These are phyloP conservation scores for Starmerella etchellsii DNA, from an alignment of 805 yeast species.

Conservation along the genomic window DNA sequence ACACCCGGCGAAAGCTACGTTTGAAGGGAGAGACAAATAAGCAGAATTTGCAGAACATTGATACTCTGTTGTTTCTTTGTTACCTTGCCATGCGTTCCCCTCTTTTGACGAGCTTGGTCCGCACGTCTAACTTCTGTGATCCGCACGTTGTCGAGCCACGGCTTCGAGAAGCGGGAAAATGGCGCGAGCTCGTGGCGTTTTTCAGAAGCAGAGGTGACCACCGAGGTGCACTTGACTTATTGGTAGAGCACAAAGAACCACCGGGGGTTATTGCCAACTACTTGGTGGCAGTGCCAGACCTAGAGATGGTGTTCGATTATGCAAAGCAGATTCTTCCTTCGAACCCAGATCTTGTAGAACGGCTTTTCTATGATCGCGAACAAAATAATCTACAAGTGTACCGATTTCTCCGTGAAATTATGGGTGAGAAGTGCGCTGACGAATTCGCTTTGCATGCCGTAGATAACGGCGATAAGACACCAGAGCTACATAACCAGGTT, in stretches of 20 bases:
- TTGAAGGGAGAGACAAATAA: not conserved
- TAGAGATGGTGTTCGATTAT: constrained; percentile 46
- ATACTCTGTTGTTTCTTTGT: constrained; percentile 64
- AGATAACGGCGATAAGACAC: not conserved
- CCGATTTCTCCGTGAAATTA: not conserved
- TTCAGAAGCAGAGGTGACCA: constrained; percentile 49
- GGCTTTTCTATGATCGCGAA: constrained; percentile 43
- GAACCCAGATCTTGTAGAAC: constrained; percentile 30
- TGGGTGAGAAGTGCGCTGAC: constrained; percentile 3
- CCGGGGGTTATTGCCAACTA: constrained; percentile 12
- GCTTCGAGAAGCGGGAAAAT: constrained; percentile 36
- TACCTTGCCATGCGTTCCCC: constrained; percentile 57
- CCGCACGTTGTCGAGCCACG: constrained; percentile 45
- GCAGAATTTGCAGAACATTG: constrained; percentile 37
- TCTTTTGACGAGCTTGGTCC: constrained; percentile 67
- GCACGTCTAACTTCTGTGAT: constrained; percentile 66
- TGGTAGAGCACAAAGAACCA: constrained; percentile 31
- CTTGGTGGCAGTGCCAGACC: constrained; percentile 22
- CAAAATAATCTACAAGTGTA: not conserved
- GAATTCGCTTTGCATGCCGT: constrained; percentile 9
- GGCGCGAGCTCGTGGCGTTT: constrained; percentile 65
- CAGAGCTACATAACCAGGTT: constrained; percentile 9
- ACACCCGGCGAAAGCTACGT: constrained; percentile 15
- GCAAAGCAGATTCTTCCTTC: constrained; percentile 38
- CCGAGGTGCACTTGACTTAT: constrained; percentile 49